phyloP scores from a whole-genome alignment of 176 grass and related monocot genomes.

The Saccharum spontaneum region DNA sequence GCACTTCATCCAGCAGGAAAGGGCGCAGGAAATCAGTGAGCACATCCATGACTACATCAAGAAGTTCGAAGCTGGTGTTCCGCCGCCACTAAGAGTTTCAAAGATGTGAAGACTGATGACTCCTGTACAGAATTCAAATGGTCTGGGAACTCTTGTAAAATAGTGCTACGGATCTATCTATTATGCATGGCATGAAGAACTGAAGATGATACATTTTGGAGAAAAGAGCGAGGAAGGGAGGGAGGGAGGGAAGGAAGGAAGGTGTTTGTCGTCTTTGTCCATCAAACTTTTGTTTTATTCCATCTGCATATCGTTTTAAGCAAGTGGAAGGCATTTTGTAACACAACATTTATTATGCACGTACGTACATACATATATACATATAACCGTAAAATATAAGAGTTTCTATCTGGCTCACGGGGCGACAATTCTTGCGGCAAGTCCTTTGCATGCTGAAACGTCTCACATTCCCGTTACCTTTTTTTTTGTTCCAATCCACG shows the following conservation, averaged over 20 bases:
- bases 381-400: no score
- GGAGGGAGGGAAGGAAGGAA: background rate
- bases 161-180: background rate
- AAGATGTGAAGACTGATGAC: slow-evolving; percentile 26
- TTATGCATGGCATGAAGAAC: background rate
- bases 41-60: slow-evolving; percentile 52
- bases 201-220: background rate
- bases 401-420: no score
- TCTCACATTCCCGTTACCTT: no score
- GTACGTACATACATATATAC: background rate
- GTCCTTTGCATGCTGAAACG: no score
- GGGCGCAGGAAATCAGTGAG: slow-evolving; percentile 34
- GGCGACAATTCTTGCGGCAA: no score
- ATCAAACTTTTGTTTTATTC: background rate
- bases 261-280: background rate
- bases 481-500: no score
- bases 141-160: background rate
- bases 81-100: background rate
- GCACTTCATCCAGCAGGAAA: slow-evolving; percentile 52
- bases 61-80: slow-evolving; percentile 18
- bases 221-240: background rate
- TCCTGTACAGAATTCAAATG: background rate
- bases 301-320: background rate
- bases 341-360: background rate
- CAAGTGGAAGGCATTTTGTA: background rate